Percentiles rank a stretch among this genome's conserved stretches.
Evolutionary conservation across 2,329 filamentous ascomycete species (phyloP).

Genomic region (Volutella citrinella): DNA sequence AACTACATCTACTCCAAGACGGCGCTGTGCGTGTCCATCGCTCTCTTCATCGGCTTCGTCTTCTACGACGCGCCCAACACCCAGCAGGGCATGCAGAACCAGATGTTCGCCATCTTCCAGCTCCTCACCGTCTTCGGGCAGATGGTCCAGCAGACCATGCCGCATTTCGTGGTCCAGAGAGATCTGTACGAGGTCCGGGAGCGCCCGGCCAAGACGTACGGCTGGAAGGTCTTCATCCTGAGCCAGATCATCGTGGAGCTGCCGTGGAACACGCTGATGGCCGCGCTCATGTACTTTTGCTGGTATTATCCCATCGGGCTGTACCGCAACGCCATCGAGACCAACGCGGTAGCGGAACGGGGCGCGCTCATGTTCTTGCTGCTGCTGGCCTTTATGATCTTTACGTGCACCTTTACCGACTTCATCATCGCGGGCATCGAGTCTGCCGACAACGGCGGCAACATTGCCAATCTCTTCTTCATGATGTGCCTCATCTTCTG

Average conservation of each 20-base stretch:
- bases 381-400: constrained; percentile 61
- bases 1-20: constrained; percentile 61
- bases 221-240: constrained; percentile 64
- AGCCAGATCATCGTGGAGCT: constrained; percentile 67
- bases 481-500: constrained; percentile 51
- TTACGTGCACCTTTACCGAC: constrained; percentile 64
- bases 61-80: constrained; percentile 57
- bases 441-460: constrained; percentile 63
- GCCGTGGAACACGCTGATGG: constrained; percentile 65
- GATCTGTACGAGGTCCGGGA: constrained; percentile 67
- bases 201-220: constrained; percentile 64
- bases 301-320: constrained; percentile 71
- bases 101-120: constrained; percentile 67
- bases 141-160: constrained; percentile 65
- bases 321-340: constrained; percentile 54
- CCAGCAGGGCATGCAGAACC: constrained; percentile 66
- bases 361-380: constrained; percentile 64
- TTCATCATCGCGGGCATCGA: constrained; percentile 63
- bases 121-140: constrained; percentile 66
- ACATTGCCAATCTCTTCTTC: constrained; percentile 64
- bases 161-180: constrained; percentile 66
- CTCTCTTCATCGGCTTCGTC: constrained; percentile 54
- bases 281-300: constrained; percentile 61
- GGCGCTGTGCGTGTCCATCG: constrained; percentile 16
- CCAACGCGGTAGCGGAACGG: constrained; percentile 48